Evolutionary conservation across 306 rosid genomes (phyloP), one percentile per base, ranked within the genome.

Genomic region (Pyrus betulifolia): DNA sequence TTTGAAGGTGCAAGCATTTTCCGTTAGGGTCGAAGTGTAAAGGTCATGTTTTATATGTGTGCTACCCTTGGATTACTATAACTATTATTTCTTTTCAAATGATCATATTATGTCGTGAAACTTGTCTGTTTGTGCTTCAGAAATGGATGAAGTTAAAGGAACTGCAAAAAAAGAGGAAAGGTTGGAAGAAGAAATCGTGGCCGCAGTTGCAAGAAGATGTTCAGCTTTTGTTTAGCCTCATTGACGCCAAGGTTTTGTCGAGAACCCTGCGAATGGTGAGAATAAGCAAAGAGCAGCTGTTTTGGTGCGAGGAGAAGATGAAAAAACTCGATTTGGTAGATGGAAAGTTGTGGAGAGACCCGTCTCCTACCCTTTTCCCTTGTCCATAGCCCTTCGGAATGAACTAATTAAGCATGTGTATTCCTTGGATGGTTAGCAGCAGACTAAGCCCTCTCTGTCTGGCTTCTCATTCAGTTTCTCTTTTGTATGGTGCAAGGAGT

Each of bases 291-390:
- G 96, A 89, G 52, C 97, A 95, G 72, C 78, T 95, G 71, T 76
- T 88, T 69, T 95, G 98, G 98, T 92, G 98, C 59, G 97, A 95
- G 84, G 97, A 92, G 77, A 95, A 95, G 90, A 82, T 89, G 88
- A 95, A 90, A 74, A 95, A 89, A 71, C 87, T 95, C 30, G 96
- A 90, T 69, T 40, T 90, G 31, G 79, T 83, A 13, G 86, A 82
- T 59, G 78, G 90, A 31, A 88, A 83, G 89, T 80, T 95, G 84
- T 83, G 87, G 84, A 89, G 98, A 85, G 97, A 95, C 76, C 93
- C 91, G 0, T 85, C 89, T 42, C 97, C 97, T 22, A 74, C 85
- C 73, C 96, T 95, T 80, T 95, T 95, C 81, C 98, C 98, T 12
- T 89, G 93, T 88, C 84, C 87, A 78, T 65, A 80, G 23, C 11